Base-by-base conservation (phyloP, 2,329 filamentous ascomycete genomes). In the Dactylellina cionopaga region DNA sequence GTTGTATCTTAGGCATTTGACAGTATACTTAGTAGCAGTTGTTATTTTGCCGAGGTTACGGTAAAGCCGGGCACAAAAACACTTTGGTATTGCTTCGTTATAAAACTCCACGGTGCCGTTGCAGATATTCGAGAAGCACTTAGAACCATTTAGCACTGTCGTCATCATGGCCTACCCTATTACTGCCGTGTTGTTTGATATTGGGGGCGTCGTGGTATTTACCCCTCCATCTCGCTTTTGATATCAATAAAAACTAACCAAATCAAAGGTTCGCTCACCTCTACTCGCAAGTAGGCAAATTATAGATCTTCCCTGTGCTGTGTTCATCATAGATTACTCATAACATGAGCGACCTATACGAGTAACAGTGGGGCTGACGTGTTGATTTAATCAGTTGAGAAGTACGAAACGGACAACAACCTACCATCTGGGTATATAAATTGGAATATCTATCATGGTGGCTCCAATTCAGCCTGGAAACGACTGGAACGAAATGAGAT, bases 381-480 rank as follows among this genome's bases (percentile, higher is more conserved):
- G 10, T 19, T 31, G 4, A 7, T 19, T 27, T 37, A 5, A 29
- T 25, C 27, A 71, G 65, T 99, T 77, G 85, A 96, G 64, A 90
- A 96, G 81, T 97, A 97, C 80, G 95, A 98, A 80, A 82, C 89
- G 59, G 83, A 85, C 71, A 84, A 91, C 64, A 85, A 85, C 39
- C 94, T 98, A 52, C 94, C 93, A 0, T 85, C 88, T 2, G 94
- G 93, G 78, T 98, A 92, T 89, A 85, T 98, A 77, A 98, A 98
- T 83, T 89, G 90, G 81, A 90, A 90, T 76, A 95, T 98, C 78
- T 92, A 92, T 56, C 86, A 86, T 76, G 88, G 90, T 1, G 87
- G 89, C 0, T 92, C 92, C 1, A 82, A 88, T 75, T 95, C 95
- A 39, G 89, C 87, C 79, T 98, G 94, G 94, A 92, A 96, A 78